Percentiles rank a stretch among this genome's conserved stretches.
Evolutionary conservation across 768 basidiomycete genomes (phyloP).

Genomic region (Lactifluus volemus): DNA sequence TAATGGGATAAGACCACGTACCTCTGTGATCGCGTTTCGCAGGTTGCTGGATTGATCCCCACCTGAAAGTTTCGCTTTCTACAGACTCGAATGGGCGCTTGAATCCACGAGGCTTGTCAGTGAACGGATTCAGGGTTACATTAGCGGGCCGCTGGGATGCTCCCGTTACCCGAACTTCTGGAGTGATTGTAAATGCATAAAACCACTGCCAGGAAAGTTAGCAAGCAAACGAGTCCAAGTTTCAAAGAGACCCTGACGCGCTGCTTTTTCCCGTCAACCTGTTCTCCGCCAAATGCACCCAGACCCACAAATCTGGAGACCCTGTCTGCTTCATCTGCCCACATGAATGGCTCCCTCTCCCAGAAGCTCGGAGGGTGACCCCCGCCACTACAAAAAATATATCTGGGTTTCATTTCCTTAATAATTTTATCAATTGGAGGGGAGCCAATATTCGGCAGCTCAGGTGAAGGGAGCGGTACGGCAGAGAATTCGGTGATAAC

Average conservation of each 20-base stretch:
- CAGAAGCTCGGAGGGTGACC: conserved; percentile 73
- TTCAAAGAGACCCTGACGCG: conserved; percentile 44
- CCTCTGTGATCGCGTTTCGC: conserved; percentile 51
- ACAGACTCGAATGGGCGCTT: conserved; percentile 49
- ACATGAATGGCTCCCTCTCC: conserved; percentile 90
- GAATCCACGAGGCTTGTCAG: conserved; percentile 29
- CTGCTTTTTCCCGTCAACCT: conserved; percentile 61
- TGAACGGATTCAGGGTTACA: conserved; percentile 64
- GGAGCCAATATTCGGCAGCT: conserved; percentile 38
- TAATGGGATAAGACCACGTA: conserved; percentile 23
- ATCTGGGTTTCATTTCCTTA: conserved; percentile 66
- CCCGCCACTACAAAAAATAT: conserved; percentile 70
- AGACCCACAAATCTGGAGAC: conserved; percentile 77
- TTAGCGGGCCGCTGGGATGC: conserved; percentile 46
- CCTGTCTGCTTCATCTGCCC: conserved; percentile 63
- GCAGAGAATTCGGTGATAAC: conserved; percentile 54
- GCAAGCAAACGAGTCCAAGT: neutral
- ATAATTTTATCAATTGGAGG: conserved; percentile 59
- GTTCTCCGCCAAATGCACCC: conserved; percentile 73
- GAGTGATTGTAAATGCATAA: conserved; percentile 86
- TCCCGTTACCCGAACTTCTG: conserved; percentile 34
- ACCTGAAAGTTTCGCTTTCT: conserved; percentile 57
- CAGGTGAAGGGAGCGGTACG: conserved; percentile 35
- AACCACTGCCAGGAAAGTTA: conserved; percentile 61
- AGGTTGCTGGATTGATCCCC: conserved; percentile 51